Conservation (phyloP, 352 stramenopile species). For the Globisporangium solare region DNA sequence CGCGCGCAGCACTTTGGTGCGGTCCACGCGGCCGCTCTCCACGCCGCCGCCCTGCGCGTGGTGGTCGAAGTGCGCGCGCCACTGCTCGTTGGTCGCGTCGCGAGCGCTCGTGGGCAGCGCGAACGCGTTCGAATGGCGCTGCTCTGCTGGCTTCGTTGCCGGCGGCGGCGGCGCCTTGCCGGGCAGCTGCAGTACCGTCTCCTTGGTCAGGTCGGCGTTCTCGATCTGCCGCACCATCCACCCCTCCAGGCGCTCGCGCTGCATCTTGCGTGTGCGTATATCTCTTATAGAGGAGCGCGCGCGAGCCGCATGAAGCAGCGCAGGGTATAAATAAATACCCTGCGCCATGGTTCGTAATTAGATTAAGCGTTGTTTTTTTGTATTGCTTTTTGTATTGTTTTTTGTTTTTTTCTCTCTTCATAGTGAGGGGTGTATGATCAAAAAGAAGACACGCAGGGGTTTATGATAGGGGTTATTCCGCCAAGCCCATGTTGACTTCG, state of each 20-base stretch:
- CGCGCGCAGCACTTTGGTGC: slow-evolving; percentile 46
- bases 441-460: too few species aligned
- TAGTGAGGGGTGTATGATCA: not conserved
- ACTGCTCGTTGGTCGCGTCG: slow-evolving; percentile 34
- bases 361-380: too few species aligned
- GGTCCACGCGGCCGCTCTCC: slow-evolving; percentile 42
- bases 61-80: slow-evolving; percentile 42
- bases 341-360: too few species aligned
- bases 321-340: too few species aligned
- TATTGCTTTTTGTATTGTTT: too few species aligned
- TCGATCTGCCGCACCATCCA: slow-evolving; percentile 77
- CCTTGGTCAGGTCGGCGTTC: slow-evolving; percentile 58
- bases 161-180: slow-evolving; percentile 3
- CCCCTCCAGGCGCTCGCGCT: slow-evolving; percentile 63
- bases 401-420: slow-evolving; percentile 4
- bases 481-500: slow-evolving; percentile 87
- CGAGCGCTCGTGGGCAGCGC: not conserved
- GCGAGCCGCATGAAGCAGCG: too few species aligned
- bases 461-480: slow-evolving; percentile 38
- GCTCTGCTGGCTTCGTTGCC: too few species aligned
- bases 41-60: slow-evolving; percentile 16
- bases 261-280: slow-evolving; percentile 26
- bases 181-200: slow-evolving; percentile 53
- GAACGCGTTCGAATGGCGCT: not conserved
- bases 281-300: too few species aligned